Percentiles rank a stretch among this genome's conserved stretches.
phyloP scores from a whole-genome alignment of 2,329 filamentous ascomycete species.

The Diaporthe batatas region DNA sequence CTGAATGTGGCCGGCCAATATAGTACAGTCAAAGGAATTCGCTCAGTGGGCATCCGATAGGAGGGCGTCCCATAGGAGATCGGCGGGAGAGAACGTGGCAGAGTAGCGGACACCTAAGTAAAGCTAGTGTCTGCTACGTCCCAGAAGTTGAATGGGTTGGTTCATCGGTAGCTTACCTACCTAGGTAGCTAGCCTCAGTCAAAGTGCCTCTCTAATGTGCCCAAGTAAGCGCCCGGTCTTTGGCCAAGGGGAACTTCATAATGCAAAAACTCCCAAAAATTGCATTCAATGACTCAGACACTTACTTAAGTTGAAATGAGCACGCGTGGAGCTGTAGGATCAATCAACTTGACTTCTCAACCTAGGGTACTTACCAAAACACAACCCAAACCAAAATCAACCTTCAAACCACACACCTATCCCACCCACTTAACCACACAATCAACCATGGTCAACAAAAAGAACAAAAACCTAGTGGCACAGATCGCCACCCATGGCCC shows the following conservation, averaged over 20 bases:
- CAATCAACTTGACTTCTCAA: not conserved
- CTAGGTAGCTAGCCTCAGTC: not conserved
- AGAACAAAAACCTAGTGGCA: not conserved
- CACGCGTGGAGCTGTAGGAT: too few species aligned
- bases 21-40: too few species aligned
- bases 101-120: too few species aligned
- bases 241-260: not conserved
- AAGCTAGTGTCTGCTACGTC: too few species aligned
- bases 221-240: not conserved
- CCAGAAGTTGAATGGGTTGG: too few species aligned
- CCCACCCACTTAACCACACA: too few species aligned
- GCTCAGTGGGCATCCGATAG: too few species aligned
- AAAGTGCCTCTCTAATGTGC: not conserved
- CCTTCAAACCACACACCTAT: not conserved
- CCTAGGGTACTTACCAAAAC: not conserved
- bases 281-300: not conserved
- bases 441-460: slow-evolving; percentile 1
- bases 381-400: not conserved
- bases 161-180: too few species aligned
- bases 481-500: not conserved
- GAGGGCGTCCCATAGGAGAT: too few species aligned
- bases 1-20: too few species aligned
- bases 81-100: too few species aligned
- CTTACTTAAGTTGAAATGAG: too few species aligned
- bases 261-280: not conserved